A percentile compares a stretch with the other conserved stretches of the same genome.
Evolutionary conservation across 495 filamentous ascomycete species (phyloP).

Genomic region (Hypomontagnella submonticulosa): DNA sequence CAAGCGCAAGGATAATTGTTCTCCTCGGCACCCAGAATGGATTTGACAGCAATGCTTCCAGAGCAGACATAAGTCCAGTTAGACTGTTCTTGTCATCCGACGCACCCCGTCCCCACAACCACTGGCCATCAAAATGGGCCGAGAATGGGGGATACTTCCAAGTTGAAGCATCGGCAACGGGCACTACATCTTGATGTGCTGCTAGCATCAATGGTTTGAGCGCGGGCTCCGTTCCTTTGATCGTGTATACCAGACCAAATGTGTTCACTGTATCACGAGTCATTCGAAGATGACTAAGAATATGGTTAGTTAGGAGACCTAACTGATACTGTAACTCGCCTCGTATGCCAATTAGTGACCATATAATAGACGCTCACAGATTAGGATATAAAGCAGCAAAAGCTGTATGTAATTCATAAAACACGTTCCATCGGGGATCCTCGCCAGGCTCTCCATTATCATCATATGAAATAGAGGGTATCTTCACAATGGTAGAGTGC

Average conservation of each 20-base stretch:
- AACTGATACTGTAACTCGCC: neutral
- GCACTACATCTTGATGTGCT: constrained; percentile 75
- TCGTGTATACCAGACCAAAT: constrained; percentile 69
- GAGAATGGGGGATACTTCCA: constrained; percentile 74
- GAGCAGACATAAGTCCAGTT: constrained; percentile 67
- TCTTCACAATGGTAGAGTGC: constrained; percentile 48
- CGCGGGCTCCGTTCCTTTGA: constrained; percentile 61
- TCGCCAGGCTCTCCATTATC: constrained; percentile 50
- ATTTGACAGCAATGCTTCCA: constrained; percentile 66
- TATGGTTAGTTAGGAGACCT: constrained; percentile 10
- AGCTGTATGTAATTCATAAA: constrained; percentile 49
- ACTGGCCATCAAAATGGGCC: constrained; percentile 69
- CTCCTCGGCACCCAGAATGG: constrained; percentile 66
- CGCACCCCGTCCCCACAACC: constrained; percentile 70
- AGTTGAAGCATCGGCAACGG: constrained; percentile 64
- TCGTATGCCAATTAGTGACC: neutral
- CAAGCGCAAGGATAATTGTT: constrained; percentile 70
- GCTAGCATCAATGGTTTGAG: constrained; percentile 71
- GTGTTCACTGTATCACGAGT: constrained; percentile 67
- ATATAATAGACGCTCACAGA: constrained; percentile 39
- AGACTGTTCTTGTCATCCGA: constrained; percentile 76
- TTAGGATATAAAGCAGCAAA: constrained; percentile 48
- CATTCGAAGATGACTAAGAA: constrained; percentile 48
- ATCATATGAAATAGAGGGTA: constrained; percentile 51
- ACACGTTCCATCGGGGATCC: constrained; percentile 52